phyloP scores from a whole-genome alignment of 176 grass and related monocot species.

The Eleusine coracana region DNA sequence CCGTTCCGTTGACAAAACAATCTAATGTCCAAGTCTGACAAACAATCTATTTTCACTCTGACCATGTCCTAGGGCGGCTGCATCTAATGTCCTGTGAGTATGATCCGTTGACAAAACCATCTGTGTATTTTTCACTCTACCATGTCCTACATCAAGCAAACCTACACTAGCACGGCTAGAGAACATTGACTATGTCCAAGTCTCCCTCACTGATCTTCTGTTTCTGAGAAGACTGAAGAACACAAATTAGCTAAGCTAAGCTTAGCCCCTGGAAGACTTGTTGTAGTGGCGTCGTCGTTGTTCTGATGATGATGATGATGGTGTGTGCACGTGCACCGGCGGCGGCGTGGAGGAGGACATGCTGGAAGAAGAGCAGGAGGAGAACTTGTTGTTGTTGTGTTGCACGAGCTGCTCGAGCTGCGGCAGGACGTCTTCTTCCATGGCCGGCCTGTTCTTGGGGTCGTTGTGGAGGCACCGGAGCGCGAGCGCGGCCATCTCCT shows the following conservation, averaged over 20 bases:
- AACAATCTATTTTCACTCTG: too few relatives aligned
- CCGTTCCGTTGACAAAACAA: too few relatives aligned
- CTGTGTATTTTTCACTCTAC: too few relatives aligned
- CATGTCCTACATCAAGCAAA: too few relatives aligned
- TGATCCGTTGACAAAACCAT: too few relatives aligned
- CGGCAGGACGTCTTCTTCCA: slow-evolving; percentile 61
- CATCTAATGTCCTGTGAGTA: too few relatives aligned
- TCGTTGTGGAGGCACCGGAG: slow-evolving; percentile 62
- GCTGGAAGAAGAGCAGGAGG: not conserved
- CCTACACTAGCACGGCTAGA: too few relatives aligned
- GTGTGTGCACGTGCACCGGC: not conserved
- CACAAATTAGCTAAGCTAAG: not conserved
- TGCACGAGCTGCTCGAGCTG: slow-evolving; percentile 42
- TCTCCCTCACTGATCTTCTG: too few relatives aligned
- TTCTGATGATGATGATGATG: not conserved
- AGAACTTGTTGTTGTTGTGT: slow-evolving; percentile 36
- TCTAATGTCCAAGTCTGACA: too few relatives aligned
- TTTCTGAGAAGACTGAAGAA: too few relatives aligned
- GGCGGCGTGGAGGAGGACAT: not conserved
- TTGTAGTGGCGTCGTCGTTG: not conserved
- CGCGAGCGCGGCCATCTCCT: slow-evolving; percentile 59
- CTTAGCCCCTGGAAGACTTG: slow-evolving; percentile 7
- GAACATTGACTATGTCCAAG: too few relatives aligned
- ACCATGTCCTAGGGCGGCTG: too few relatives aligned
- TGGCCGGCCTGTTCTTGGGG: slow-evolving; percentile 62